Conservation (phyloP, 1,284 basidiomycete genomes). For the Boletus semigastroideus region DNA sequence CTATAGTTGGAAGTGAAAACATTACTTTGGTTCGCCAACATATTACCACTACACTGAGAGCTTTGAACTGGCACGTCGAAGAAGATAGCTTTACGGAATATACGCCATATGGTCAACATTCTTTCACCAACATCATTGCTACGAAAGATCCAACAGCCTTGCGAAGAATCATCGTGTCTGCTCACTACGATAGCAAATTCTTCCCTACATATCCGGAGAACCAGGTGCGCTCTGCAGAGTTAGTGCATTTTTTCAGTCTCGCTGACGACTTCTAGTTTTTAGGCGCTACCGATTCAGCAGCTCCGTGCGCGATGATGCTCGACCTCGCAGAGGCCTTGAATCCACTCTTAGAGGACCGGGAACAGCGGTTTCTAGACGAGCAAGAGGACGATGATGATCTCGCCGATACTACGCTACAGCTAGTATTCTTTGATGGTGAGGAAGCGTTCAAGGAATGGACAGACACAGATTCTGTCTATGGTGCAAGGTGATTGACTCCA, state of each 20-base stretch:
- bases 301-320: constrained; percentile 91
- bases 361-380: constrained; percentile 54
- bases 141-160: constrained; percentile 90
- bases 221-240: constrained; percentile 49
- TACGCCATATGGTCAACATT: constrained; percentile 84
- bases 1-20: constrained; percentile 67
- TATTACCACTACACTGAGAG: constrained; percentile 66
- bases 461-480: constrained; percentile 88
- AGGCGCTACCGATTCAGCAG: constrained; percentile 97
- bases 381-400: constrained; percentile 75
- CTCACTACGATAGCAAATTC: constrained; percentile 97
- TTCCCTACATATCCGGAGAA: constrained; percentile 70
- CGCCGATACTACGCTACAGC: constrained; percentile 82
- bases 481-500: constrained; percentile 62
- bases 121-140: constrained; percentile 91
- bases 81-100: constrained; percentile 73
- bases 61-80: constrained; percentile 84
- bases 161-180: constrained; percentile 82
- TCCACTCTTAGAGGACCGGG: constrained; percentile 66
- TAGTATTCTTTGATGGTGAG: constrained; percentile 99
- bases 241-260: background rate
- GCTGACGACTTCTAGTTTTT: constrained; percentile 66
- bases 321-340: constrained; percentile 83
- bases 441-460: constrained; percentile 96
- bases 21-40: constrained; percentile 80